These are phyloP conservation scores for Rhodamnia rubescens DNA, from an alignment of 345 rosid species.

Conservation along the genomic window DNA sequence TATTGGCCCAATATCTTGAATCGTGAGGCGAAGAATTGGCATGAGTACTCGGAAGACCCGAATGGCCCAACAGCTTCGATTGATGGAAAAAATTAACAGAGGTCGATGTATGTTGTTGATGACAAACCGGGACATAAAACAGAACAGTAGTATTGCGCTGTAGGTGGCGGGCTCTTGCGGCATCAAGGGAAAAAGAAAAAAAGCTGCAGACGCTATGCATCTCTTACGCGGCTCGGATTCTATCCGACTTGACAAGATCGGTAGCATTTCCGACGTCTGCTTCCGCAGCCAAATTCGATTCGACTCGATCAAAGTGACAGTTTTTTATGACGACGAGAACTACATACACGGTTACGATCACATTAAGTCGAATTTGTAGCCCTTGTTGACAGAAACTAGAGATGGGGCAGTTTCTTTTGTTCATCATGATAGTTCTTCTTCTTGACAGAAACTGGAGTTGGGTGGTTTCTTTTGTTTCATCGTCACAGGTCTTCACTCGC, in stretches of 20 bases:
- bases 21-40: not conserved
- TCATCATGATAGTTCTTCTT: no score
- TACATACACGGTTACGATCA: no score
- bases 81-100: not conserved
- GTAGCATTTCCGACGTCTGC: accelerated
- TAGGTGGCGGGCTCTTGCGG: not conserved
- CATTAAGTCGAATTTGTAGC: not conserved
- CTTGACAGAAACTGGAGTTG: not conserved
- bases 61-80: not conserved
- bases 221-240: accelerated
- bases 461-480: not conserved
- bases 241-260: not conserved
- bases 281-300: not conserved
- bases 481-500: not conserved
- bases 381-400: not conserved
- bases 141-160: not conserved
- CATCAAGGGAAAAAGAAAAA: not conserved
- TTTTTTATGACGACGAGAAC: not conserved
- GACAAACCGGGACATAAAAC: not conserved
- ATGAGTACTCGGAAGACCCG: not conserved
- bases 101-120: not conserved
- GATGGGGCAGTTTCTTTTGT: not conserved
- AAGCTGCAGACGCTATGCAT: not conserved
- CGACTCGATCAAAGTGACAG: not conserved
- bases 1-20: not conserved